A percentile compares a stretch with the other conserved stretches of the same genome.
Evolutionary conservation across 805 yeast species (phyloP).

Genomic region (Teunomyces funiuensis): DNA sequence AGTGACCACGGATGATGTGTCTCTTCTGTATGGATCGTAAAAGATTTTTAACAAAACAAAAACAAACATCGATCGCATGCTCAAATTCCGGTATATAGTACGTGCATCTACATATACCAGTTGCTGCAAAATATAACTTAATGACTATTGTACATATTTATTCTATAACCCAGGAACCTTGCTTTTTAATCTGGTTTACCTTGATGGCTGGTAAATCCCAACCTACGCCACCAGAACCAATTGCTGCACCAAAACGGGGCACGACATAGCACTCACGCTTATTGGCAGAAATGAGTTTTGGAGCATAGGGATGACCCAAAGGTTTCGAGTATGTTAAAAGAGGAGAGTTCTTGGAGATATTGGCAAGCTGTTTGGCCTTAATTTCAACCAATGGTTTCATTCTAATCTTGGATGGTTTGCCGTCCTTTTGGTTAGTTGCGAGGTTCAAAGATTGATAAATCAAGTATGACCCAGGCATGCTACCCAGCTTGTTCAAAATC

Average conservation of each 20-base stretch:
- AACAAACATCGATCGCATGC: not conserved
- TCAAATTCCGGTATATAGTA: not conserved
- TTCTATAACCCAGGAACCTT: conserved; percentile 66
- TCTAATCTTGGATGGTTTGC: conserved; percentile 48
- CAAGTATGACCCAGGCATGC: conserved; percentile 74
- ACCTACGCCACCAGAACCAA: conserved; percentile 82
- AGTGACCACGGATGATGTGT: not conserved
- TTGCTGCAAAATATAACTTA: conserved; percentile 1
- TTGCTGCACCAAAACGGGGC: conserved; percentile 83
- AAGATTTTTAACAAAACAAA: conserved; percentile 4
- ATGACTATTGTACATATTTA: conserved; percentile 1
- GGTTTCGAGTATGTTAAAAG: conserved; percentile 87
- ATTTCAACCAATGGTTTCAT: conserved; percentile 78
- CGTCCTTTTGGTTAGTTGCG: conserved; percentile 47
- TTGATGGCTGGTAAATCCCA: conserved; percentile 86
- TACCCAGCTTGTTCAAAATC: conserved; percentile 57
- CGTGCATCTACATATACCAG: no score
- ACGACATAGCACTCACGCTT: conserved; percentile 86
- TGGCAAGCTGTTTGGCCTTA: conserved; percentile 70
- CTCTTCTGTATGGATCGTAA: not conserved
- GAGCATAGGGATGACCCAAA: conserved; percentile 85
- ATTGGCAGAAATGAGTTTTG: conserved; percentile 60
- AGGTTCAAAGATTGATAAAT: conserved; percentile 69
- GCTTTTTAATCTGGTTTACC: conserved; percentile 65
- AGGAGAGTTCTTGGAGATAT: conserved; percentile 70